Conservation (phyloP, 805 yeast species). For the Cyberlindnera xishuangbannaensis region DNA sequence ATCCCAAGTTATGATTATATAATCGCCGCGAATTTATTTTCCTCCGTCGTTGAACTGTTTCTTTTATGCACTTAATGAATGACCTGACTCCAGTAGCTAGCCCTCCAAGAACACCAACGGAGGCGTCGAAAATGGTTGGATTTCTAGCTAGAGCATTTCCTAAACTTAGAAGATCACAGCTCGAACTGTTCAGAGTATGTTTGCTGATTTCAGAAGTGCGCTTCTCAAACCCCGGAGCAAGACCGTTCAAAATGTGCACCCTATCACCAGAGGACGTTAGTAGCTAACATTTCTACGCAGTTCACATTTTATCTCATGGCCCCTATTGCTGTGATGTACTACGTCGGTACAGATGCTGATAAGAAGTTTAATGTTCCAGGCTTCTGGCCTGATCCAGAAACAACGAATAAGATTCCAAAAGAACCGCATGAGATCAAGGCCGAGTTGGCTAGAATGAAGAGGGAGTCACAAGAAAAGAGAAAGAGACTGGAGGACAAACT, state of each 20-base stretch:
- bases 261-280: no score
- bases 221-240: background rate
- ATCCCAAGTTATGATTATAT: no score
- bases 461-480: slow-evolving; percentile 70
- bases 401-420: slow-evolving; percentile 86
- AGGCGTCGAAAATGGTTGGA: no score
- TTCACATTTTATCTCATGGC: slow-evolving; percentile 80
- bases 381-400: slow-evolving; percentile 95
- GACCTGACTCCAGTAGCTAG: no score
- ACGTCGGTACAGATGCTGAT: slow-evolving; percentile 87
- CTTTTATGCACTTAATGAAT: no score
- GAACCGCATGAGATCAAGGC: slow-evolving; percentile 90
- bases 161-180: slow-evolving; percentile 41
- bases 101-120: no score
- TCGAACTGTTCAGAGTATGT: slow-evolving; percentile 46
- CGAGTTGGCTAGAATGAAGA: slow-evolving; percentile 81
- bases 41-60: no score
- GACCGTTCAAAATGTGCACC: no score
- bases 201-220: no score
- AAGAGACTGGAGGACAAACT: slow-evolving; percentile 68
- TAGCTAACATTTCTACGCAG: slow-evolving; percentile 61
- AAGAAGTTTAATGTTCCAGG: slow-evolving; percentile 86
- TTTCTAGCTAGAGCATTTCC: slow-evolving; percentile 13
- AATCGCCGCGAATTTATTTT: slow-evolving; percentile 1
- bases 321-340: slow-evolving; percentile 90